Evolutionary conservation across 108 stramenopile species (phyloP).

Genomic region (Stephanodiscus triporus): DNA sequence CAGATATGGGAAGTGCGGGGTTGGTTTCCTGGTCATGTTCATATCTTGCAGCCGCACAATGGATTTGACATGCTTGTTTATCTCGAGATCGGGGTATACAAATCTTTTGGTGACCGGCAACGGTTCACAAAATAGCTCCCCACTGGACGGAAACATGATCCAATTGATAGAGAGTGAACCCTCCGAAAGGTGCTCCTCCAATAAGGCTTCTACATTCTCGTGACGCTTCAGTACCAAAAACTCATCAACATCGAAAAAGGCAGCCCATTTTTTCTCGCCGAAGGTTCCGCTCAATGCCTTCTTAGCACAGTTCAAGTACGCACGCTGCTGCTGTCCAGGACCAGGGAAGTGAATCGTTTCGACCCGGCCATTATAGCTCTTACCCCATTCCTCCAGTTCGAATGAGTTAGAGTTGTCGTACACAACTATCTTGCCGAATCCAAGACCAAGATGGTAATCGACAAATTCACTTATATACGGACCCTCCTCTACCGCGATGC

Average conservation of each 20-base stretch:
- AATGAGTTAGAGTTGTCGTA: conserved; percentile 9
- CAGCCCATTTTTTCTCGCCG: background rate
- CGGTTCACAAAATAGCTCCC: conserved; percentile 30
- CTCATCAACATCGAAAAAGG: conserved; percentile 46
- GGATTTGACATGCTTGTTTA: conserved; percentile 32
- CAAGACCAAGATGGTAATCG: conserved; percentile 15
- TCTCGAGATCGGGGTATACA: conserved; percentile 1
- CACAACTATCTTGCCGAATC: conserved; percentile 10
- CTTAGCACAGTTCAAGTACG: conserved; percentile 15
- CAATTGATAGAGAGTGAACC: conserved; percentile 28
- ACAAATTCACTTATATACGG: conserved; percentile 13
- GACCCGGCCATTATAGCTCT: background rate
- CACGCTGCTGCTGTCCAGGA: background rate
- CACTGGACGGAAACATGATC: conserved; percentile 15
- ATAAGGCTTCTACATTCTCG: conserved; percentile 14
- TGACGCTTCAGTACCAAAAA: conserved; percentile 35
- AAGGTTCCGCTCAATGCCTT: no score
- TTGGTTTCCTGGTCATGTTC: background rate
- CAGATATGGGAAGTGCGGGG: conserved; percentile 1
- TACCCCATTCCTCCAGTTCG: conserved; percentile 3
- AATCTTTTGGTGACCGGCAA: conserved; percentile 46
- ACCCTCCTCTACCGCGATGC: conserved; percentile 11
- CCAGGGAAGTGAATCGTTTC: conserved; percentile 5
- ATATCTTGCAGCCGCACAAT: conserved; percentile 23
- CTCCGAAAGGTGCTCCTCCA: conserved; percentile 5